Percentiles rank a stretch among this genome's conserved stretches.
These are phyloP conservation scores for Lactarius indigo DNA, from an alignment of 768 basidiomycete genomes.

Conservation along the genomic window DNA sequence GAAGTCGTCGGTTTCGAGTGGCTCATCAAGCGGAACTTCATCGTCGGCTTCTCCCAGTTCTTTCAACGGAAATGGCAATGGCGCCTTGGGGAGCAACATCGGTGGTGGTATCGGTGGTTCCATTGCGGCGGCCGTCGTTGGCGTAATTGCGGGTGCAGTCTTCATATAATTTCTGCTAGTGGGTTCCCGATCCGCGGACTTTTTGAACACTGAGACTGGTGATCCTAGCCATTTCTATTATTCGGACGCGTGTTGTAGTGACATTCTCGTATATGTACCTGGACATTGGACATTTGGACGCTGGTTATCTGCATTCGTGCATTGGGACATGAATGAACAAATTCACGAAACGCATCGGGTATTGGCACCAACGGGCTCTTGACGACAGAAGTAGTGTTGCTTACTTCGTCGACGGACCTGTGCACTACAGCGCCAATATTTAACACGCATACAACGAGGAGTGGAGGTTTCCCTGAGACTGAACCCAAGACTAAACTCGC, in stretches of 20 bases:
- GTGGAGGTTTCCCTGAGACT: not conserved
- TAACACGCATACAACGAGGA: too few species aligned
- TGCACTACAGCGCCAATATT: not conserved
- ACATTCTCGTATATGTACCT: constrained; percentile 1
- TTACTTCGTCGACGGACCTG: not conserved
- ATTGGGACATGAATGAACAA: not conserved
- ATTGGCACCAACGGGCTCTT: not conserved
- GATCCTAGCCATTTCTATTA: not conserved
- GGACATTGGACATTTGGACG: constrained; percentile 3
- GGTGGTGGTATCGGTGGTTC: not conserved
- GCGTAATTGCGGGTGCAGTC: constrained; percentile 15
- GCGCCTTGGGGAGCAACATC: constrained; percentile 1
- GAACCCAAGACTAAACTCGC: not conserved
- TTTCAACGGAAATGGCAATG: constrained; percentile 21
- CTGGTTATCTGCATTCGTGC: not conserved
- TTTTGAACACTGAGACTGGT: not conserved
- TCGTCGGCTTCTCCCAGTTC: constrained; percentile 1
- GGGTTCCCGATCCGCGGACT: constrained; percentile 11
- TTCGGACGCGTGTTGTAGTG: not conserved
- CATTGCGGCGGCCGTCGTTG: constrained; percentile 9
- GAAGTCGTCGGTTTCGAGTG: not conserved
- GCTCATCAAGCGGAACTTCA: constrained; percentile 2
- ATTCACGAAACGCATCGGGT: not conserved
- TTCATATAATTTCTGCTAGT: constrained; percentile 7
- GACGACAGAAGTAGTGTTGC: not conserved